Evolutionary conservation across 495 filamentous ascomycete genomes (phyloP).

Genomic region (Aspergillus indologenus): DNA sequence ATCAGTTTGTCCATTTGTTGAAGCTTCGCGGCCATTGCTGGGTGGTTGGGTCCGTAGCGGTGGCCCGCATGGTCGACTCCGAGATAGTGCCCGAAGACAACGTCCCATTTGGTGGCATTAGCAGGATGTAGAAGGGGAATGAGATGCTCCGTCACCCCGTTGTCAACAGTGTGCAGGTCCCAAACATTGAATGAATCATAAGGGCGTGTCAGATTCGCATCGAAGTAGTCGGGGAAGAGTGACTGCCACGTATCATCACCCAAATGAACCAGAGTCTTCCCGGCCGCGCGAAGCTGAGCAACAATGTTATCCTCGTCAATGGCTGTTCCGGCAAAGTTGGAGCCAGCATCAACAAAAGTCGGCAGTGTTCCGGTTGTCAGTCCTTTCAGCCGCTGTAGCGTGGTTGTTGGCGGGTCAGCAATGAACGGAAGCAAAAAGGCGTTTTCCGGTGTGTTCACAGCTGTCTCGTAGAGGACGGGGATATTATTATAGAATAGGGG

Average conservation of each 20-base stretch:
- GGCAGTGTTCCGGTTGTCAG: conserved; percentile 93
- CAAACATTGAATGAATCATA: conserved; percentile 98
- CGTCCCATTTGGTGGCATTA: conserved; percentile 74
- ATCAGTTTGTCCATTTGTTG: conserved; percentile 86
- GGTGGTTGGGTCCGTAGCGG: conserved; percentile 89
- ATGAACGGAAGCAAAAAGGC: conserved; percentile 94
- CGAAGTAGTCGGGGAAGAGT: conserved; percentile 89
- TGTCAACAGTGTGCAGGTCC: conserved; percentile 96
- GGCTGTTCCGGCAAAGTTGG: conserved; percentile 93
- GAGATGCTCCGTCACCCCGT: conserved; percentile 90
- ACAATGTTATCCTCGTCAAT: conserved; percentile 97
- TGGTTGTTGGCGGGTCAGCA: conserved; percentile 92
- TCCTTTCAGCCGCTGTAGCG: conserved; percentile 87
- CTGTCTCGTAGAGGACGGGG: conserved; percentile 78
- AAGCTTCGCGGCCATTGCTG: conserved; percentile 86
- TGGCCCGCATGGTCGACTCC: conserved; percentile 98
- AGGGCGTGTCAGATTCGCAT: conserved; percentile 73
- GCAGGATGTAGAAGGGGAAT: conserved; percentile 71
- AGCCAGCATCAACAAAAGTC: conserved; percentile 89
- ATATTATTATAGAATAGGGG: conserved; percentile 85
- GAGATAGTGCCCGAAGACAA: conserved; percentile 88
- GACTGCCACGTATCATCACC: conserved; percentile 96
- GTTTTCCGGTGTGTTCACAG: conserved; percentile 66
- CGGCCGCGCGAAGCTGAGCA: conserved; percentile 72
- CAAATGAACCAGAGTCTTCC: conserved; percentile 84